phyloP scores from a whole-genome alignment of 768 basidiomycete species.

The Tulasnella sp. region DNA sequence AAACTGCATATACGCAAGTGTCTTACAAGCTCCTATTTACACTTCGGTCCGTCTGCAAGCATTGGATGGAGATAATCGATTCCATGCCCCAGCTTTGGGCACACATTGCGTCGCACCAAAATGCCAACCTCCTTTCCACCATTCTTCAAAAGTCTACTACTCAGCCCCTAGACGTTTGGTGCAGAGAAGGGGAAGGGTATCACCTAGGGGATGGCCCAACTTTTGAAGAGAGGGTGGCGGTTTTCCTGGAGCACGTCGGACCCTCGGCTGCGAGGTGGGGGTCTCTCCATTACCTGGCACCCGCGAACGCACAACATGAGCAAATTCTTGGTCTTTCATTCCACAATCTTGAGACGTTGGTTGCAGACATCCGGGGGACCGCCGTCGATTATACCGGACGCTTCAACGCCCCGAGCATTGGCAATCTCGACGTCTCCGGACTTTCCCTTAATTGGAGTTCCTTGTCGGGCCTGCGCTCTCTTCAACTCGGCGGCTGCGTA shows the following conservation, averaged over 20 bases:
- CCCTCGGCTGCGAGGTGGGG: background rate
- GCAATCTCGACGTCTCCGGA: background rate
- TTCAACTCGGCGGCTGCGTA: background rate
- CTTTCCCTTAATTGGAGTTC: background rate
- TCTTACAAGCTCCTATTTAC: too few species aligned
- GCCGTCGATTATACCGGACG: background rate
- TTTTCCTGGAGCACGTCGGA: background rate
- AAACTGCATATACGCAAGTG: too few species aligned
- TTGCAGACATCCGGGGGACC: background rate
- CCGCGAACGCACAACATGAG: background rate
- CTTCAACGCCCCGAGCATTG: background rate
- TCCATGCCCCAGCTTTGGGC: too few species aligned
- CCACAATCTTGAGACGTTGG: background rate
- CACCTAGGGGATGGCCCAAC: background rate
- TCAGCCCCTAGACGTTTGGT: too few species aligned
- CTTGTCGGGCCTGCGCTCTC: background rate
- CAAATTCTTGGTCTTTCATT: background rate
- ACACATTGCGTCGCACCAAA: too few species aligned
- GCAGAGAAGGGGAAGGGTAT: too few species aligned
- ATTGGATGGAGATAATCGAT: too few species aligned
- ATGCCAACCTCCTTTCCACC: too few species aligned
- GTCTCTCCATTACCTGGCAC: background rate
- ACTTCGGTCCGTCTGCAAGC: too few species aligned
- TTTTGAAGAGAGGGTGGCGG: background rate
- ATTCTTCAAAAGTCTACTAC: too few species aligned